Percentiles rank a stretch among this genome's conserved stretches.
Evolutionary conservation across 805 yeast species (phyloP).

Genomic region (Lachancea nothofagi): DNA sequence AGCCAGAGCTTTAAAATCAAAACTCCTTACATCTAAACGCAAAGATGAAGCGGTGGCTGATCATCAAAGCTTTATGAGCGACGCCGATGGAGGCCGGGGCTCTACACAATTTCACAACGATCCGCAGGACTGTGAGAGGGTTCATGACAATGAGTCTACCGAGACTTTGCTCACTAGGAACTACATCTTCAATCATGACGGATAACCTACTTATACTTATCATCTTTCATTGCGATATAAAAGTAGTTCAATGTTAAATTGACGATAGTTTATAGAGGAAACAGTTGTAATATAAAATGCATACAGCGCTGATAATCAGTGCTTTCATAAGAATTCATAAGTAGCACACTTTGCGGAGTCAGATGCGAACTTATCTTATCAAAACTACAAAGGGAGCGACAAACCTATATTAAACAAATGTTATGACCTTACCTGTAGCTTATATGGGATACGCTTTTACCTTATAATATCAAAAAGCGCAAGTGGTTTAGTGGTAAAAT

Average conservation of each 20-base stretch:
- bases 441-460: not conserved
- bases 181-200: slow-evolving; percentile 23
- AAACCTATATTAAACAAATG: too few relatives aligned
- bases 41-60: not conserved
- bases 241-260: not conserved
- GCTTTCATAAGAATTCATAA: too few relatives aligned
- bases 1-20: slow-evolving; percentile 2
- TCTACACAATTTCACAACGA: not conserved
- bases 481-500: slow-evolving; percentile 33
- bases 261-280: too few relatives aligned
- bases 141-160: slow-evolving; percentile 17
- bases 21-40: not conserved
- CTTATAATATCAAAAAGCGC: slow-evolving; percentile 14
- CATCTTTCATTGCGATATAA: not conserved
- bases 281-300: too few relatives aligned
- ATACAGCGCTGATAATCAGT: too few relatives aligned
- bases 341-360: too few relatives aligned
- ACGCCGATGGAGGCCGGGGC: not conserved
- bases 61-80: not conserved
- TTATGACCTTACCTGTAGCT: not conserved
- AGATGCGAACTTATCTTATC: not conserved
- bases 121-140: not conserved
- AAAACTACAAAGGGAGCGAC: too few relatives aligned
- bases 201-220: not conserved
- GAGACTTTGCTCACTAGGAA: slow-evolving; percentile 32